Evolutionary conservation across 2,329 filamentous ascomycete genomes (phyloP), one percentile per base, ranked within the genome.

Genomic region (Colletotrichum magnum): DNA sequence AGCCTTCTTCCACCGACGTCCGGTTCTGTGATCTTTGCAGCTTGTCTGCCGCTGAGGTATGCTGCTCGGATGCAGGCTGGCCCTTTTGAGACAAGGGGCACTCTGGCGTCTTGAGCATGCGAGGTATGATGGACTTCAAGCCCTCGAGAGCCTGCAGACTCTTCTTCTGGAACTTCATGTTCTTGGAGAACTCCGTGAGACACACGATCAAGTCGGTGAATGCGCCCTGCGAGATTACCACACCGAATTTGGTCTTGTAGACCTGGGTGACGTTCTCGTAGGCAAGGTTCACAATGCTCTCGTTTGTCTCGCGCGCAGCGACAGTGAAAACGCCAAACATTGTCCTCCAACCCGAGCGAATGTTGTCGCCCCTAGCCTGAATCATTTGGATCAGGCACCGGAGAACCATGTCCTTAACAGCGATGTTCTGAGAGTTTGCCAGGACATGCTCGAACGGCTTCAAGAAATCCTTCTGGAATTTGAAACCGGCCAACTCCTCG

Each of bases 311-410:
- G 70, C 92, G 88, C 18, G 97, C 96, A 32, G 97, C 96, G 45
- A 98, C 94, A 1, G 95, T 98, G 77, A 99, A 99, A 36, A 98
- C 95, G 4, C 95, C 96, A 80, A 99, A 98, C 95, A 99, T 99
- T 21, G 97, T 98, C 78, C 96, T 92, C 96, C 96, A 99, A 5
- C 96, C 96, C 47, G 95, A 98, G 60, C 95, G 92, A 76, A 99
- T 99, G 74, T 98, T 98, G 80, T 98, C 93, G 6, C 97, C 97
- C 67, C 94, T 89, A 39, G 95, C 95, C 82, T 99, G 96, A 56
- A 99, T 97, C 97, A 99, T 99, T 81, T 99, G 97, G 65, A 98
- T 97, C 70, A 99, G 85, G 78, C 97, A 99, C 51, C 95, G 90
- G 26, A 99, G 84, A 53, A 97, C 94, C 92, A 99, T 95, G 75